These are phyloP conservation scores for Neurospora sp. DNA, from an alignment of 495 filamentous ascomycete species.

Conservation along the genomic window DNA sequence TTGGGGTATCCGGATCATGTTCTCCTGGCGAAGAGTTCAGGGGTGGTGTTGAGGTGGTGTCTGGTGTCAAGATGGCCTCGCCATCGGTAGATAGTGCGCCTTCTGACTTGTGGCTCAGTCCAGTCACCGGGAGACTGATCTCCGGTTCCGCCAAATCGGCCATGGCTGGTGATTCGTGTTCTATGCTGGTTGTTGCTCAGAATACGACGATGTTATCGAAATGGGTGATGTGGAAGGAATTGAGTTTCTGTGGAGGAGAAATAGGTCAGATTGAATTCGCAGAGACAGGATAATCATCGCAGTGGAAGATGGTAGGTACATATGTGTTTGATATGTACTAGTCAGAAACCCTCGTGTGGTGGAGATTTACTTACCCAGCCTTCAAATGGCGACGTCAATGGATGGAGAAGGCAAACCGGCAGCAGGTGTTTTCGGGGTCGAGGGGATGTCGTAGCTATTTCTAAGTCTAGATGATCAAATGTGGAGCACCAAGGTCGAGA, in stretches of 20 bases:
- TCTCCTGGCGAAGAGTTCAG: conserved; percentile 31
- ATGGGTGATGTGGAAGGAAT: background rate
- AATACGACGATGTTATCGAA: conserved; percentile 22
- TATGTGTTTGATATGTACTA: background rate
- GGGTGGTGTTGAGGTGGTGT: conserved; percentile 28
- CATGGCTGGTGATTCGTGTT: conserved; percentile 23
- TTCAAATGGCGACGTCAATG: background rate
- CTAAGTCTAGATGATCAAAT: background rate
- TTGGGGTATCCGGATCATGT: conserved; percentile 33
- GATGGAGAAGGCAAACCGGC: background rate
- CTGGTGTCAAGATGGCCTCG: conserved; percentile 33
- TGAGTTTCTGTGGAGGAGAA: background rate
- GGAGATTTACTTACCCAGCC: background rate
- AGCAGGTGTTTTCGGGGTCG: background rate
- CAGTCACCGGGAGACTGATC: conserved; percentile 20
- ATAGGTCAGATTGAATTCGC: background rate
- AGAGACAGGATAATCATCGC: background rate
- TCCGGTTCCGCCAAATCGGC: conserved; percentile 40
- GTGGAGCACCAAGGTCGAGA: background rate
- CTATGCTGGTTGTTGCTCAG: conserved; percentile 23
- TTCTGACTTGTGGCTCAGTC: conserved; percentile 28
- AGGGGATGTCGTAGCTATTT: background rate
- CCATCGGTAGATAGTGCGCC: conserved; percentile 30
- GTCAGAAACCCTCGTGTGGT: background rate
- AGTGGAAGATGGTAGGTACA: background rate